These are phyloP conservation scores for Malassezia globosa DNA, from an alignment of 1,284 basidiomycete species.

Conservation along the genomic window DNA sequence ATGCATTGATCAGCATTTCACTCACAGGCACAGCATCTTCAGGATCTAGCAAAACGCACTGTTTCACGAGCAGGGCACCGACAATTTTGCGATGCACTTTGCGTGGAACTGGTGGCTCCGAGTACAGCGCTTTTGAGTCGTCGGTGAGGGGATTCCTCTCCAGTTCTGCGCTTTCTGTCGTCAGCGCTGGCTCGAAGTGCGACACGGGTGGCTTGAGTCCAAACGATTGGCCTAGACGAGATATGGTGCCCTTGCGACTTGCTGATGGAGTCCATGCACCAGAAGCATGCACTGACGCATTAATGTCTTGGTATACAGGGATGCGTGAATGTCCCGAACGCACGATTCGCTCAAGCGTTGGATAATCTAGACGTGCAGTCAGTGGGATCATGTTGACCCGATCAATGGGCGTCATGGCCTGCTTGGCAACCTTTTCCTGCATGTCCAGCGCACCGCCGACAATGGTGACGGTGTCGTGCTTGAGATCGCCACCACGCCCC, in stretches of 20 bases:
- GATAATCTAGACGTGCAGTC: conserved; percentile 66
- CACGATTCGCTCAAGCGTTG: conserved; percentile 62
- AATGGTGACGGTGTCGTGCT: conserved; percentile 63
- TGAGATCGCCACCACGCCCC: conserved; percentile 57
- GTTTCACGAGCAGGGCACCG: conserved; percentile 69
- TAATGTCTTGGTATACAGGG: conserved; percentile 51
- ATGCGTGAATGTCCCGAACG: conserved; percentile 63
- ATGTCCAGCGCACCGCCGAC: conserved; percentile 64
- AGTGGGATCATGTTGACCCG: conserved; percentile 65
- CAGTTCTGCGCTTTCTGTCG: background rate
- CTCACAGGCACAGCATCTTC: conserved; percentile 52
- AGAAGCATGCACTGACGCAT: conserved; percentile 14
- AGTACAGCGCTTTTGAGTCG: background rate
- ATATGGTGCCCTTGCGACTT: background rate
- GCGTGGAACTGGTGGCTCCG: background rate
- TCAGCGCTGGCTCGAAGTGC: background rate
- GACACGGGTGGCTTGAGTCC: conserved; percentile 1
- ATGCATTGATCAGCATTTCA: conserved; percentile 55
- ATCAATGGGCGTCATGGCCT: conserved; percentile 68
- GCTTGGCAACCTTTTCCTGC: conserved; percentile 59
- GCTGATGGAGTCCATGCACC: conserved; percentile 5
- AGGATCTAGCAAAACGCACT: conserved; percentile 77
- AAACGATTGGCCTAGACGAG: conserved; percentile 1
- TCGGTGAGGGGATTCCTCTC: background rate
- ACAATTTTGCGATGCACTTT: conserved; percentile 54